Percentiles rank a stretch among this genome's conserved stretches.
Conservation (phyloP, 2,329 filamentous ascomycete genomes). For the Apiospora malaysiana region DNA sequence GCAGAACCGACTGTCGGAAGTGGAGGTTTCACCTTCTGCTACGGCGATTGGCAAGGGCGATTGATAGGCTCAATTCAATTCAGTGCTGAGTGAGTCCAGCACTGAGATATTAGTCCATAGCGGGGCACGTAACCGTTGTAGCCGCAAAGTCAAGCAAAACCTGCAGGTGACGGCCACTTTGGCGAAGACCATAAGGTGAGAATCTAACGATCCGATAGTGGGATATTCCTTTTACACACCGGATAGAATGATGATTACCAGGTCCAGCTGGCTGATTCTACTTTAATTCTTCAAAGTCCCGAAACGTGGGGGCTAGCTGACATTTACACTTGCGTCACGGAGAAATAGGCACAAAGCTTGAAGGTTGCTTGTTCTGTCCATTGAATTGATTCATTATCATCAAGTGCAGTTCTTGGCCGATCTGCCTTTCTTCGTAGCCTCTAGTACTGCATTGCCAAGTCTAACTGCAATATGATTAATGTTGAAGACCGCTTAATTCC, state of each 20-base stretch:
- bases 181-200: too few relatives aligned
- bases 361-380: background rate
- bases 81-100: too few relatives aligned
- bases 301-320: background rate
- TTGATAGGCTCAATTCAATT: background rate
- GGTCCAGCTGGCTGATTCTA: too few relatives aligned
- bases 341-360: background rate
- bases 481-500: background rate
- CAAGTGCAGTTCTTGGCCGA: background rate
- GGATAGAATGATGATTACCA: too few relatives aligned
- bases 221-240: too few relatives aligned
- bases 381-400: background rate
- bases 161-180: too few relatives aligned
- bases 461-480: background rate
- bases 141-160: background rate
- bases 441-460: background rate
- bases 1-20: constrained; percentile 2
- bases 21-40: background rate
- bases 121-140: background rate
- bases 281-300: background rate
- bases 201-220: too few relatives aligned
- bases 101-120: background rate
- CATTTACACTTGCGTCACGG: background rate
- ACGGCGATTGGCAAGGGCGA: background rate
- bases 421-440: background rate